These are phyloP conservation scores for Protostelium mycophagum DNA, from an alignment of 78 protist genomes.

Conservation along the genomic window DNA sequence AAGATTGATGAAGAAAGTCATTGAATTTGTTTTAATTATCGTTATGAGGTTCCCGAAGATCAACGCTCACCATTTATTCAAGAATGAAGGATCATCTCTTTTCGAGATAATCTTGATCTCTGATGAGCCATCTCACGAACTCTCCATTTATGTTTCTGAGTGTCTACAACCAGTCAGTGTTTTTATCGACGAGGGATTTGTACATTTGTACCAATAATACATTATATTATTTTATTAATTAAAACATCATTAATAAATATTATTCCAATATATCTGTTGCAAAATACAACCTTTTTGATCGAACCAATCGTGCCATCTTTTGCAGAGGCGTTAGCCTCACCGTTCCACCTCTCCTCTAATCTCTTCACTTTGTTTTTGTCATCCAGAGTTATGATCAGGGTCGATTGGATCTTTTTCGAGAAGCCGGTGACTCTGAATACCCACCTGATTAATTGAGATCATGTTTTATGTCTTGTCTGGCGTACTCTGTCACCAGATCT, in stretches of 20 bases:
- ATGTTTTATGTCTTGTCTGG: no score
- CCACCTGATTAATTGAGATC: neutral
- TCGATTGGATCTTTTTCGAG: neutral
- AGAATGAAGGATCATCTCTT: no score
- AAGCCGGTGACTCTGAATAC: neutral
- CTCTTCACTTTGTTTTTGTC: neutral
- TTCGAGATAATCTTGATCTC: neutral
- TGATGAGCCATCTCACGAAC: neutral
- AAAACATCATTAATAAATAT: no score
- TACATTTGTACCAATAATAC: no score
- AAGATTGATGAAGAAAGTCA: no score
- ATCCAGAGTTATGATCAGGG: neutral
- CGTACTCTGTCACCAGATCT: neutral
- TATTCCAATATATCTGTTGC: no score
- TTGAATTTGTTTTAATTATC: no score
- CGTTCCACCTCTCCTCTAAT: neutral
- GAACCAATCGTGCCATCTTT: neutral
- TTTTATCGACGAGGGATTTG: neutral
- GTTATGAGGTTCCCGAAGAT: no score
- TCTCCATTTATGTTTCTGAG: neutral
- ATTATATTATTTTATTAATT: no score
- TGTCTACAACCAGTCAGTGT: neutral
- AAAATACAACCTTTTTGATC: neutral
- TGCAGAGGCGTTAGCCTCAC: neutral
- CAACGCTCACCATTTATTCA: no score